Conservation (phyloP, 805 yeast species). For the Grigorovia yakushimaensis region DNA sequence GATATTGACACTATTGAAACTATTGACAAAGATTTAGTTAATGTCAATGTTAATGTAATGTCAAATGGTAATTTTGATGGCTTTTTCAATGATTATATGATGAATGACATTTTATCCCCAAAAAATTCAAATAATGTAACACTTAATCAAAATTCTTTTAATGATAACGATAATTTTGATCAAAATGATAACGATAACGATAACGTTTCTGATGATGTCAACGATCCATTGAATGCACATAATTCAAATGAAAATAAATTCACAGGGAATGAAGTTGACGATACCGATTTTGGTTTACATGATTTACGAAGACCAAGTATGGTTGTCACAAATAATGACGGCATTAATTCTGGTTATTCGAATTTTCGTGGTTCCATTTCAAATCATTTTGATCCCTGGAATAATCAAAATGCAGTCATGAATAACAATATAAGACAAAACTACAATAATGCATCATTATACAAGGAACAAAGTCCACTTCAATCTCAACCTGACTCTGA, state of each 20-base stretch:
- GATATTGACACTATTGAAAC: background rate
- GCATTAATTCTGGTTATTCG: slow-evolving; percentile 4
- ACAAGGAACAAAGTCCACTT: slow-evolving; percentile 4
- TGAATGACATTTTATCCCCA: background rate
- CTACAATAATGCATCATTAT: background rate
- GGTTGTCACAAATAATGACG: slow-evolving; percentile 8
- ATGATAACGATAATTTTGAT: background rate
- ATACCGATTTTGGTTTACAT: background rate
- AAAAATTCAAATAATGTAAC: background rate
- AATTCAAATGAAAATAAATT: background rate
- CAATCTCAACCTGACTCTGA: no score
- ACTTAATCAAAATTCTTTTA: background rate
- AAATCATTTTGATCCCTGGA: slow-evolving; percentile 23
- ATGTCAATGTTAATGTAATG: no score
- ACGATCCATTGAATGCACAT: background rate
- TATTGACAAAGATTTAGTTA: background rate
- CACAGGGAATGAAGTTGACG: background rate
- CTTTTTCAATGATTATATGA: slow-evolving; percentile 2
- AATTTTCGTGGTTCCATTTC: slow-evolving; percentile 24
- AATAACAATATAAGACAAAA: background rate
- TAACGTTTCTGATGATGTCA: background rate
- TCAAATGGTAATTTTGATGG: slow-evolving; percentile 3
- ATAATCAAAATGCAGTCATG: background rate
- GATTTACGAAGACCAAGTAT: slow-evolving; percentile 16
- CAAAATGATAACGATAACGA: background rate